These are phyloP conservation scores for Dryadomyces quercus-mongolicae DNA, from an alignment of 2,329 filamentous ascomycete species.

Conservation along the genomic window DNA sequence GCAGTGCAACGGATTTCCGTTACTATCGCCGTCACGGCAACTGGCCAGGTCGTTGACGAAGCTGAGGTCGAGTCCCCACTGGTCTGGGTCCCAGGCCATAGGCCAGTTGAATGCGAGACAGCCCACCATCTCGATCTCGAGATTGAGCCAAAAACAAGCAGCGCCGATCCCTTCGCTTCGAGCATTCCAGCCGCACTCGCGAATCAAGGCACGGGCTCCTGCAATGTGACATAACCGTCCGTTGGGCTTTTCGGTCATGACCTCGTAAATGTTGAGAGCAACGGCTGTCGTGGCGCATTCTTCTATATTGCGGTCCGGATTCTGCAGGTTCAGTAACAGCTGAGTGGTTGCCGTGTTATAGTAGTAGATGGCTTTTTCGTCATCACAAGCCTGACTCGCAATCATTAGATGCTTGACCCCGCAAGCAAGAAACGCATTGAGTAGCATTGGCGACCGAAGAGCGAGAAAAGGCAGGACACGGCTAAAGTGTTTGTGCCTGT, in stretches of 20 bases:
- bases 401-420: slow-evolving; percentile 71
- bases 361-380: slow-evolving; percentile 69
- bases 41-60: slow-evolving; percentile 27
- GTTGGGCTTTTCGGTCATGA: slow-evolving; percentile 71
- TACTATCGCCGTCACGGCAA: not conserved
- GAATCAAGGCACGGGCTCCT: slow-evolving; percentile 72
- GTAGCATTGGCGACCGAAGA: slow-evolving; percentile 71
- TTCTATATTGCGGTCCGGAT: slow-evolving; percentile 71
- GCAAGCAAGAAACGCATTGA: slow-evolving; percentile 81
- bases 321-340: slow-evolving; percentile 64
- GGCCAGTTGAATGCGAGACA: slow-evolving; percentile 82
- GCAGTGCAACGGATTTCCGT: not conserved
- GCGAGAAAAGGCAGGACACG: slow-evolving; percentile 73
- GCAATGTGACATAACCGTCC: slow-evolving; percentile 85
- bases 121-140: slow-evolving; percentile 79
- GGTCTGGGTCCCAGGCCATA: slow-evolving; percentile 77
- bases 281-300: slow-evolving; percentile 82
- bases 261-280: slow-evolving; percentile 83
- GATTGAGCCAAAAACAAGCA: slow-evolving; percentile 90
- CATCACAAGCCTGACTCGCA: slow-evolving; percentile 52
- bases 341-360: slow-evolving; percentile 77
- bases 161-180: slow-evolving; percentile 65
- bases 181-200: slow-evolving; percentile 82
- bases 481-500: slow-evolving; percentile 76
- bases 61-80: slow-evolving; percentile 77